phyloP scores from a whole-genome alignment of 441 rosid species.

The Gossypium trilobum region DNA sequence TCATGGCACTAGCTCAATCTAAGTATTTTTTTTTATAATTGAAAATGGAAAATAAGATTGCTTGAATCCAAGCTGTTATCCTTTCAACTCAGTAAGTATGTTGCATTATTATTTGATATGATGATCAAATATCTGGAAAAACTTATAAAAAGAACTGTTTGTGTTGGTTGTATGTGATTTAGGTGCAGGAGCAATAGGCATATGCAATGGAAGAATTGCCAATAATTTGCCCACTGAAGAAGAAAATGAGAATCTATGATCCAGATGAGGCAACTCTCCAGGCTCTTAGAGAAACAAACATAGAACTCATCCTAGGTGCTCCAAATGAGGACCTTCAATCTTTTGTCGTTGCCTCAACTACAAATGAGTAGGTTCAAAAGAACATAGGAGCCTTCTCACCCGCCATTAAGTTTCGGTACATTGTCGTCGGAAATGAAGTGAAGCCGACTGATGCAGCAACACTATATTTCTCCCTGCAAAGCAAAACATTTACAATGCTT shows the following conservation, averaged over 20 bases:
- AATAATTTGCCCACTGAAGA: neutral
- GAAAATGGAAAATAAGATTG: no score
- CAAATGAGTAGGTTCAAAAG: conserved; percentile 27
- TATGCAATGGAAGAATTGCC: neutral
- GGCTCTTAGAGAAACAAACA: neutral
- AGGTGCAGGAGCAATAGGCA: neutral
- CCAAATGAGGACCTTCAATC: conserved; percentile 19
- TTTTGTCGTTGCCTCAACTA: conserved; percentile 14
- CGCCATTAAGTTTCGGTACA: conserved; percentile 15
- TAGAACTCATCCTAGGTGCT: conserved; percentile 28
- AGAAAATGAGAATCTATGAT: conserved; percentile 33
- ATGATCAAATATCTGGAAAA: no score
- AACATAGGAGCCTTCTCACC: conserved; percentile 22
- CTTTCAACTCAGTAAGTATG: no score
- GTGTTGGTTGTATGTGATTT: neutral
- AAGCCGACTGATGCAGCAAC: conserved; percentile 12
- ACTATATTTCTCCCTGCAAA: conserved; percentile 22
- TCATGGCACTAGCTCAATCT: no score
- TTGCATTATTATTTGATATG: no score
- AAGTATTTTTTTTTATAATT: no score
- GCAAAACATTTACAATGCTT: conserved; percentile 27
- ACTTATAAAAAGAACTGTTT: neutral
- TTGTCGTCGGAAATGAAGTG: conserved; percentile 22
- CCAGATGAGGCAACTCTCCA: conserved; percentile 8
- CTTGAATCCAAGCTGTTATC: no score